Percentiles rank a stretch among this genome's conserved stretches.
Evolutionary conservation across 2,329 filamentous ascomycete species (phyloP).

Genomic region (Alternaria triticimaculans): DNA sequence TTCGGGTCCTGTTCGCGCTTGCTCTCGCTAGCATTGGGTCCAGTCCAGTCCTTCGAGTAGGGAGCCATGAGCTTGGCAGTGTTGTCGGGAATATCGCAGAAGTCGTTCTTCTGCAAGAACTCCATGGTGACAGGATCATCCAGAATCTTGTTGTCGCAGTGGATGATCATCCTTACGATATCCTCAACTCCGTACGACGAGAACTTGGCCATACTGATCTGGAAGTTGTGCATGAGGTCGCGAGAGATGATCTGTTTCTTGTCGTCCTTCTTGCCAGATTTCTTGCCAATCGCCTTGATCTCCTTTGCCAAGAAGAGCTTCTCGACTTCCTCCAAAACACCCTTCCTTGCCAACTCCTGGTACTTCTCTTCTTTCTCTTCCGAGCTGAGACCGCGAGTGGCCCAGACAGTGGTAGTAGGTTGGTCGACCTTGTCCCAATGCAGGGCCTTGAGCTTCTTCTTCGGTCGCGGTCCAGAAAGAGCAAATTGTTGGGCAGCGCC

Average conservation of each 20-base stretch:
- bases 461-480: conserved; percentile 83
- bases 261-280: conserved; percentile 79
- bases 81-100: conserved; percentile 92
- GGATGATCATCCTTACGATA: conserved; percentile 90
- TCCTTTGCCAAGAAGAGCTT: conserved; percentile 98
- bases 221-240: conserved; percentile 66
- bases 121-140: conserved; percentile 95
- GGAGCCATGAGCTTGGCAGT: conserved; percentile 89
- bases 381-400: conserved; percentile 80
- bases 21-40: conserved; percentile 78
- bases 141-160: conserved; percentile 87
- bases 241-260: conserved; percentile 97
- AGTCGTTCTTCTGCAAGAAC: conserved; percentile 89
- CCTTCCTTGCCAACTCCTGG: conserved; percentile 87
- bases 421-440: conserved; percentile 99
- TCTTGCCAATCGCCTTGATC: conserved; percentile 82
- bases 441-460: conserved; percentile 99
- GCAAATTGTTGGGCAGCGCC: conserved; percentile 66
- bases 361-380: conserved; percentile 96
- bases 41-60: conserved; percentile 96
- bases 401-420: conserved; percentile 92
- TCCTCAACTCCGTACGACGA: conserved; percentile 84
- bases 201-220: conserved; percentile 91
- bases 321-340: conserved; percentile 96
- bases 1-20: conserved; percentile 82